Conservation (phyloP, 1,284 basidiomycete species). For the Pholiota adiposa region DNA sequence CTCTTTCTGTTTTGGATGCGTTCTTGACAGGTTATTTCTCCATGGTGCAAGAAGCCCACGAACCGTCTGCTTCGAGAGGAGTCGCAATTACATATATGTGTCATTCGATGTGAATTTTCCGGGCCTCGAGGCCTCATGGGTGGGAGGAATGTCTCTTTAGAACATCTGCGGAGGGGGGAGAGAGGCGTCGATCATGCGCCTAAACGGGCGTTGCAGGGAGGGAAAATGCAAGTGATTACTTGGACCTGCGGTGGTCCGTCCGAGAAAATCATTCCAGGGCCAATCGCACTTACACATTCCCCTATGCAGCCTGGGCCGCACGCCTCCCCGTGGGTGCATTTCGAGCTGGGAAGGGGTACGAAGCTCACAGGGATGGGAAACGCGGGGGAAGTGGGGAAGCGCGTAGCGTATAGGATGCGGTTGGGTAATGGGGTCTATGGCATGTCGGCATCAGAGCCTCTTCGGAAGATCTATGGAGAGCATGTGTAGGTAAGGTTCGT, state of each 20-base stretch:
- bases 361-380: not conserved
- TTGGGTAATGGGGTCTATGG: not conserved
- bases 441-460: not conserved
- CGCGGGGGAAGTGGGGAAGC: not conserved
- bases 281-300: not conserved
- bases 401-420: not conserved
- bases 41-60: not conserved
- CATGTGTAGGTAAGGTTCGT: too few relatives aligned
- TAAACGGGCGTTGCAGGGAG: too few relatives aligned
- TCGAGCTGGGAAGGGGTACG: not conserved
- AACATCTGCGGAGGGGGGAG: not conserved
- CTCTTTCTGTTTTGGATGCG: not conserved
- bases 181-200: not conserved
- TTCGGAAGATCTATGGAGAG: too few relatives aligned
- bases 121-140: not conserved
- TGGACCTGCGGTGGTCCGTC: not conserved
- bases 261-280: not conserved
- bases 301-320: too few relatives aligned
- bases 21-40: not conserved
- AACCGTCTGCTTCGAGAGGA: not conserved
- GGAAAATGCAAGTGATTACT: too few relatives aligned
- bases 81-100: not conserved
- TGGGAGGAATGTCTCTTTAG: not conserved
- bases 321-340: not conserved
- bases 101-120: not conserved